phyloP scores from a whole-genome alignment of 495 filamentous ascomycete species.

The Aspergillus bridgeri region DNA sequence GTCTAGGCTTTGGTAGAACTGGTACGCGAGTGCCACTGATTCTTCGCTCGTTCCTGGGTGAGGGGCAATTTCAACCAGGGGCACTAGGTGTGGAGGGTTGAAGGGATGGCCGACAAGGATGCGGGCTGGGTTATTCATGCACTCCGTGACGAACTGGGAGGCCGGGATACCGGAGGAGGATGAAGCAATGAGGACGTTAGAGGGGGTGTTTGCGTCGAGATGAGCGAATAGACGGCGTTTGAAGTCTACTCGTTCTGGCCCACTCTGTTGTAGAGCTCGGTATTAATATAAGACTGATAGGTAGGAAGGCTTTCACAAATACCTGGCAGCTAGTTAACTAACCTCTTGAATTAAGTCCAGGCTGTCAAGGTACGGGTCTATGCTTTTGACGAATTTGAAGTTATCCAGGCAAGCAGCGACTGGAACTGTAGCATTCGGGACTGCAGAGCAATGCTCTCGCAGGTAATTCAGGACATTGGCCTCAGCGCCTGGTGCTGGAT shows the following conservation, averaged over 20 bases:
- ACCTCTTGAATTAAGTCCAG: conserved; percentile 21
- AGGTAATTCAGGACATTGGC: conserved; percentile 12
- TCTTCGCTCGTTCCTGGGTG: conserved; percentile 13
- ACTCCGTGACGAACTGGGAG: conserved; percentile 19
- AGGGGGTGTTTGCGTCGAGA: conserved; percentile 17
- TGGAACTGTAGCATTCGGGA: conserved; percentile 3
- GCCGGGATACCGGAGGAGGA: conserved; percentile 25
- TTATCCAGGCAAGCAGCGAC: conserved; percentile 9
- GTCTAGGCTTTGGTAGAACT: conserved; percentile 41
- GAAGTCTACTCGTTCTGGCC: conserved; percentile 18
- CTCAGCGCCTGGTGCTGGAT: conserved; percentile 21
- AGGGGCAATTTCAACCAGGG: conserved; percentile 52
- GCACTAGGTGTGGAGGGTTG: conserved; percentile 57
- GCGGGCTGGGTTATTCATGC: conserved; percentile 27
- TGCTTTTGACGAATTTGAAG: conserved; percentile 13
- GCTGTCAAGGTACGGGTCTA: conserved; percentile 10
- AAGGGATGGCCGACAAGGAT: conserved; percentile 54
- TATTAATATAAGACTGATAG: background rate
- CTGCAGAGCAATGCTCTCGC: conserved; percentile 4
- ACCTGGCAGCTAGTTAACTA: background rate
- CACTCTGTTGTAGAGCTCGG: conserved; percentile 6
- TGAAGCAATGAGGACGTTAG: conserved; percentile 16
- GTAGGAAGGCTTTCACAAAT: no score
- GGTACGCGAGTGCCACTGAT: conserved; percentile 17
- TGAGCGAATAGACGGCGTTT: conserved; percentile 21